Evolutionary conservation across 129 eudicot species (phyloP).

Genomic region (Artemisia tridentata): DNA sequence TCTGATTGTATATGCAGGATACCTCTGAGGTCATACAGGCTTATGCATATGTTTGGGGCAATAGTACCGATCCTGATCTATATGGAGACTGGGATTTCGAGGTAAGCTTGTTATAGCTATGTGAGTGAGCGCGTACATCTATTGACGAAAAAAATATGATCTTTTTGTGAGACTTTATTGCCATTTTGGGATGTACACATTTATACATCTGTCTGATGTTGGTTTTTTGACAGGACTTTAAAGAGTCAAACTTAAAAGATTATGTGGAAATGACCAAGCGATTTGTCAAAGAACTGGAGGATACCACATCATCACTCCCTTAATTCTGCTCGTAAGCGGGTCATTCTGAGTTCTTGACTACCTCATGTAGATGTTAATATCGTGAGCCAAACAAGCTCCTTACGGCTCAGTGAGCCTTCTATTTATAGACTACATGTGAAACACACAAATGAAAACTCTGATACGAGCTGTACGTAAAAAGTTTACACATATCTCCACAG

Average conservation of each 20-base stretch:
- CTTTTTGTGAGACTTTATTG: too few relatives aligned
- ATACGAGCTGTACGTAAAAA: background rate
- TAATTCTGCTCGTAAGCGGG: background rate
- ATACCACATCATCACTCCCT: conserved; percentile 14
- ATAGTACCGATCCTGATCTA: conserved; percentile 69
- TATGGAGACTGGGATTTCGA: conserved; percentile 92
- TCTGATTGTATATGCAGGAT: conserved; percentile 53
- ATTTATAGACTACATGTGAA: conserved; percentile 9
- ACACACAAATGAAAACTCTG: background rate
- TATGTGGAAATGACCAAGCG: conserved; percentile 67
- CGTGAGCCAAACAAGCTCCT: too few relatives aligned
- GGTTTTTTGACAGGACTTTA: conserved; percentile 57
- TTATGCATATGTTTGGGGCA: conserved; percentile 68
- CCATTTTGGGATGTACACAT: too few relatives aligned
- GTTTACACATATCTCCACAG: background rate
- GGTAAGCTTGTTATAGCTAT: conserved; percentile 35
- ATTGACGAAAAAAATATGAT: too few relatives aligned
- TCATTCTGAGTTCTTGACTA: background rate
- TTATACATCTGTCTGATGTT: conserved; percentile 15
- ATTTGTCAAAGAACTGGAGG: conserved; percentile 57
- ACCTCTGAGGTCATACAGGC: conserved; percentile 59
- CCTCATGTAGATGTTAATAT: background rate
- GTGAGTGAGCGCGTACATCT: background rate
- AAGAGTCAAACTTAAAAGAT: conserved; percentile 52
- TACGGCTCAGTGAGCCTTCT: background rate